Percentiles rank a stretch among this genome's conserved stretches.
Conservation (phyloP, 495 filamentous ascomycete species). For the Neurospora sp. region DNA sequence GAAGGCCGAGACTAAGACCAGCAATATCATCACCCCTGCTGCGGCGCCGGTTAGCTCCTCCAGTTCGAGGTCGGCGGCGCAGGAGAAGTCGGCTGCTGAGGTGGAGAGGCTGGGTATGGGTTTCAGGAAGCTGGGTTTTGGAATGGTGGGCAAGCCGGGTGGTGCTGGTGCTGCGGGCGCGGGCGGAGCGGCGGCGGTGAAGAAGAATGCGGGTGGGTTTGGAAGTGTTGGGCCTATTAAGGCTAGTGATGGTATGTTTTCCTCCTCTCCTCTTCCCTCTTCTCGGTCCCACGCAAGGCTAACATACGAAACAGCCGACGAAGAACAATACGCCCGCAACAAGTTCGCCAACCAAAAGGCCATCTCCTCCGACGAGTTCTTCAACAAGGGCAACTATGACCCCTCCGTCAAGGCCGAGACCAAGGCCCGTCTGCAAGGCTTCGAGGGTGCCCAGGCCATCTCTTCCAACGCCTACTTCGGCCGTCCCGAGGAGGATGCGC, state of each 20-base stretch:
- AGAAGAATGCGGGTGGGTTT: conserved; percentile 69
- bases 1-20: conserved; percentile 28
- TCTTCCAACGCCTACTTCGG: conserved; percentile 97
- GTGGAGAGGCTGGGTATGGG: conserved; percentile 90
- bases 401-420: conserved; percentile 73
- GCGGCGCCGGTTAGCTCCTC: conserved; percentile 53
- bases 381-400: conserved; percentile 81
- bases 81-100: conserved; percentile 55
- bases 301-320: conserved; percentile 46
- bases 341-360: conserved; percentile 87
- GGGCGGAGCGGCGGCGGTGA: conserved; percentile 44
- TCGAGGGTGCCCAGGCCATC: conserved; percentile 86
- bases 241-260: conserved; percentile 56
- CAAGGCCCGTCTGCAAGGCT: conserved; percentile 74
- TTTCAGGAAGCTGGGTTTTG: conserved; percentile 78
- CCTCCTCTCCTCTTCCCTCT: not conserved
- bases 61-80: conserved; percentile 45
- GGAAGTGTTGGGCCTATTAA: conserved; percentile 71
- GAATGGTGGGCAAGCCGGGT: conserved; percentile 52
- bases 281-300: too few species aligned
- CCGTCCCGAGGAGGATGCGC: conserved; percentile 64
- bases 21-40: conserved; percentile 58
- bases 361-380: conserved; percentile 97
- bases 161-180: conserved; percentile 51
- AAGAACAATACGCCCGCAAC: conserved; percentile 60